Base-by-base conservation (phyloP, 2,329 filamentous ascomycete genomes). In the Ilyonectria destructans region DNA sequence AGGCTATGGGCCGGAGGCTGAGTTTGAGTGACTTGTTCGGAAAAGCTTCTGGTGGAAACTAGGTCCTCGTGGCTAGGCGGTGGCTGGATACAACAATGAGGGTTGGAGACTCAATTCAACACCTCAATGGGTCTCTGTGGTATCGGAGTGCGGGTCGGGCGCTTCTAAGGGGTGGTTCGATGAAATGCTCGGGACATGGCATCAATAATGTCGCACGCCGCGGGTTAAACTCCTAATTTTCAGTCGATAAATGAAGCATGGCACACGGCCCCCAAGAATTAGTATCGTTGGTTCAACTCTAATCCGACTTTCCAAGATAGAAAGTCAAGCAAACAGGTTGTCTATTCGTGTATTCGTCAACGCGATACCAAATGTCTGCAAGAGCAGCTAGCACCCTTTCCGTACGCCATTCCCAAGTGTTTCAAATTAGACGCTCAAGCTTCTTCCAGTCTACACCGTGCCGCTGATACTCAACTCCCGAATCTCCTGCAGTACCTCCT, bases 401-500 rank as follows among this genome's bases (percentile, higher is more conserved):
- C 72, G 69, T 77, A 78, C 77, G 77, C 77, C 77, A 46, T 68
- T 74, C 62, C 71, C 68, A 68, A 68, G 61, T 68, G 40, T 65
- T 62, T 60, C 35, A 68, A 61, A 43, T 60, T 58, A 65, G 51
- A 55, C 45, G 43, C 54, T 26, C 17, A 67, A 62, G 46, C 33
- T 43, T 35, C 40, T 23, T 48, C 23, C 67, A 49, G 43, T 60
- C 80, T 81, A 92, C 61, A 92, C 89, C 3, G 90, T 91, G 51
- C 90, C 90, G 75, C 90, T 92, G 86, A 99, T 99, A 83, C 96
- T 98, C 82, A 99, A 82, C 83, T 98, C 96, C 73, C 96, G 88
- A 81, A 99, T 99, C 86, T 99, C 95, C 79, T 98, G 95, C 82
- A 99, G 80, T 48, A 98, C 96, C 82, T 98, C 92, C 83, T 99